These are phyloP conservation scores for Ophiocordyceps camponoti-saundersi DNA, from an alignment of 2,329 filamentous ascomycete genomes.

Conservation along the genomic window DNA sequence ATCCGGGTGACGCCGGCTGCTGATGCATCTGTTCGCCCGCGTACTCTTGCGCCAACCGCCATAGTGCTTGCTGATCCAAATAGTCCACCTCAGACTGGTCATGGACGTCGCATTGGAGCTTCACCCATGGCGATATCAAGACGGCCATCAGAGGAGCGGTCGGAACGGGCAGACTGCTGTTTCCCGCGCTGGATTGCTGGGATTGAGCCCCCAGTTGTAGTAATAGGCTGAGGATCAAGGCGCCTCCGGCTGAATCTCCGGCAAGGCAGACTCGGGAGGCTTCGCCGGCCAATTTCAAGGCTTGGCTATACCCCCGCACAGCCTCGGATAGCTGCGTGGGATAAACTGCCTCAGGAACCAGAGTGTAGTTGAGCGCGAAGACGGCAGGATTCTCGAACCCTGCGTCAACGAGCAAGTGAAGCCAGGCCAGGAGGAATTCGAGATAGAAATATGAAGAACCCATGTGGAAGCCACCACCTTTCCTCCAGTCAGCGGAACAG, in stretches of 20 bases:
- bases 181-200: not conserved
- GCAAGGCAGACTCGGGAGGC: constrained; percentile 50
- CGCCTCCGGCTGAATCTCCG: constrained; percentile 68
- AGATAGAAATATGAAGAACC: constrained; percentile 72
- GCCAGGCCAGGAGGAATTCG: constrained; percentile 63
- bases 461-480: constrained; percentile 70
- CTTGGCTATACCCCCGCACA: constrained; percentile 52
- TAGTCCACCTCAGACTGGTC: constrained; percentile 59
- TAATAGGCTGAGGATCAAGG: constrained; percentile 55
- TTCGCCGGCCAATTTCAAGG: constrained; percentile 39
- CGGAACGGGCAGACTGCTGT: constrained; percentile 6
- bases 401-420: constrained; percentile 42
- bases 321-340: constrained; percentile 59
- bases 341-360: constrained; percentile 58
- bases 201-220: constrained; percentile 38
- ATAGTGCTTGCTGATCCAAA: constrained; percentile 47
- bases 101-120: constrained; percentile 51
- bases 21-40: constrained; percentile 22
- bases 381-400: constrained; percentile 63
- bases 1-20: constrained; percentile 43
- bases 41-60: constrained; percentile 56
- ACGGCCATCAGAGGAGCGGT: constrained; percentile 36
- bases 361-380: constrained; percentile 64
- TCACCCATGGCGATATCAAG: constrained; percentile 69
- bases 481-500: not conserved